Evolutionary conservation across 2,329 filamentous ascomycete genomes (phyloP).

Genomic region (Pseudopithomyces chartarum): DNA sequence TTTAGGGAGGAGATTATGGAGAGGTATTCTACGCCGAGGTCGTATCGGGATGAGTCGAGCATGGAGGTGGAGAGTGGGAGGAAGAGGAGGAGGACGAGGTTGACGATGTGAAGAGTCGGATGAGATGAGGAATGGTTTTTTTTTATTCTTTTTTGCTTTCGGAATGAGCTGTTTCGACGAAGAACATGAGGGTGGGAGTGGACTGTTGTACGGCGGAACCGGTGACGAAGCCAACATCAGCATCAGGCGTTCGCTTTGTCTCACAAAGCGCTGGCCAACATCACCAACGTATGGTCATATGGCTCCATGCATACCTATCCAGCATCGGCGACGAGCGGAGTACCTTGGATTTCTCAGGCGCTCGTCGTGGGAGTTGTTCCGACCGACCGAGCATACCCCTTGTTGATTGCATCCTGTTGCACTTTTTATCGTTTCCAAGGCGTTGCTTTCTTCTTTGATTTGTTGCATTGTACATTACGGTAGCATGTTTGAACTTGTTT

Average conservation of each 20-base stretch:
- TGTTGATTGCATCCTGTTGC: too few relatives aligned
- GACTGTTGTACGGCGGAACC: too few relatives aligned
- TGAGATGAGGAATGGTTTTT: not conserved
- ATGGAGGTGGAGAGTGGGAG: conserved; percentile 27
- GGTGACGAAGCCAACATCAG: too few relatives aligned
- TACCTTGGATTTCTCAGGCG: too few relatives aligned
- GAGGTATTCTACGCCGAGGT: conserved; percentile 35
- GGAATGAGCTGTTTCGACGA: not conserved
- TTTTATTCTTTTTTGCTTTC: not conserved
- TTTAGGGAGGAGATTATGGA: conserved; percentile 28
- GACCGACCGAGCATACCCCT: not conserved
- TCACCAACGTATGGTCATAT: too few relatives aligned
- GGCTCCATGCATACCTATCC: too few relatives aligned
- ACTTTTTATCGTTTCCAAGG: too few relatives aligned
- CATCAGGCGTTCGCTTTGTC: too few relatives aligned
- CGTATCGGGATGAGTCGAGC: conserved; percentile 26
- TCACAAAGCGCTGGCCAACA: too few relatives aligned
- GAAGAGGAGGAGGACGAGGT: conserved; percentile 28
- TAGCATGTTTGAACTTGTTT: not conserved
- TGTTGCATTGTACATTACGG: not conserved
- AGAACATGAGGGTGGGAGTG: not conserved
- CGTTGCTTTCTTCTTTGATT: too few relatives aligned
- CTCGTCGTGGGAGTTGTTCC: not conserved
- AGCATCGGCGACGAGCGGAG: too few relatives aligned
- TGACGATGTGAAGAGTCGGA: conserved; percentile 33